A percentile compares a stretch with the other conserved stretches of the same genome.
phyloP scores from a whole-genome alignment of 1,284 basidiomycete genomes.

The Puccinia polysora region DNA sequence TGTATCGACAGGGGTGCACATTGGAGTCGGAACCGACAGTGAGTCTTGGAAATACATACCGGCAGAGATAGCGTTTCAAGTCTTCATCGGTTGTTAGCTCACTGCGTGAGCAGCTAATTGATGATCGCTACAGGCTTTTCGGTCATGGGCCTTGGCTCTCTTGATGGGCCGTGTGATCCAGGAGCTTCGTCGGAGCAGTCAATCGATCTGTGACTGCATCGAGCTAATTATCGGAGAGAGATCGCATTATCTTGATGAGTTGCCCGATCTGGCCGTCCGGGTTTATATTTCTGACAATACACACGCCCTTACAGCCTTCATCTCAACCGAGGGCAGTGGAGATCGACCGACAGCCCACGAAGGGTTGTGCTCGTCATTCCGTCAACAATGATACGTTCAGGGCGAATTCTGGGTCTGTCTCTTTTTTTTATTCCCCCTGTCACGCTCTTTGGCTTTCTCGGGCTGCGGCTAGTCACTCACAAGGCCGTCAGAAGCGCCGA shows the following conservation, averaged over 20 bases:
- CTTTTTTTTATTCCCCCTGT: background rate
- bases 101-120: too few species aligned
- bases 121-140: too few species aligned
- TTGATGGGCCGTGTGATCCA: too few species aligned
- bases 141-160: too few species aligned
- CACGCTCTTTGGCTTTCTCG: too few species aligned
- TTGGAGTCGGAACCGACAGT: too few species aligned
- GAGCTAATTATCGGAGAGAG: slow-evolving; percentile 18
- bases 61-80: too few species aligned
- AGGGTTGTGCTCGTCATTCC: background rate
- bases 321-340: background rate
- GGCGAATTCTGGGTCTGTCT: background rate
- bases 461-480: too few species aligned
- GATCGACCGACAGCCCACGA: slow-evolving; percentile 16
- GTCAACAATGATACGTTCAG: background rate
- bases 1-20: too few species aligned
- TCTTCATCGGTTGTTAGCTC: too few species aligned
- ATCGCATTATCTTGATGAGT: slow-evolving; percentile 15
- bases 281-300: background rate
- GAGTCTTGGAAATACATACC: too few species aligned
- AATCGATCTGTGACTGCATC: slow-evolving; percentile 9
- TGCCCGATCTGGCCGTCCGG: background rate
- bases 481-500: too few species aligned
- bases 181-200: slow-evolving; percentile 22
- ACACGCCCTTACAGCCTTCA: background rate